phyloP scores from a whole-genome alignment of 139 green algal species.

The Auxenochlorella pyrenoidosa region DNA sequence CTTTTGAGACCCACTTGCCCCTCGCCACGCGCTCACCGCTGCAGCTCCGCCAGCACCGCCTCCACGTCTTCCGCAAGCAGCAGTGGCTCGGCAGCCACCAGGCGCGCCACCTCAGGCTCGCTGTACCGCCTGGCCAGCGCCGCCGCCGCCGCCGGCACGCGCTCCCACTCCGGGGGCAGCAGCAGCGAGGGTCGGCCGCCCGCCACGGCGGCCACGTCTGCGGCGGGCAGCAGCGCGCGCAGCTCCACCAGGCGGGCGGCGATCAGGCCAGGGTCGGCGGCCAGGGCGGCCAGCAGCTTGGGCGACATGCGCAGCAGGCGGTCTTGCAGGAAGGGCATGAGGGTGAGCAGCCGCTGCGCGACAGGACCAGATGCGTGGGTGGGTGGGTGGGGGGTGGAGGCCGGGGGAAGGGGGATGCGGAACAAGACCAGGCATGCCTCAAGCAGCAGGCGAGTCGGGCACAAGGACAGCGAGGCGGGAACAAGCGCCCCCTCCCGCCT shows the following conservation, averaged over 20 bases:
- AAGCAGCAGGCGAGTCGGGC: too few species aligned
- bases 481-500: too few species aligned
- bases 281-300: constrained; percentile 30
- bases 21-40: not conserved
- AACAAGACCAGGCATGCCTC: not conserved
- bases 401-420: not conserved
- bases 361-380: not conserved
- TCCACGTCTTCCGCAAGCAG: constrained; percentile 37
- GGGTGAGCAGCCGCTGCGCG: constrained; percentile 19
- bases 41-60: constrained; percentile 14
- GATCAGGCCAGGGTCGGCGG: not conserved
- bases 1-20: too few species aligned
- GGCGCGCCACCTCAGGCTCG: not conserved
- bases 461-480: too few species aligned
- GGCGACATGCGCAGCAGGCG: constrained; percentile 28
- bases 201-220: constrained; percentile 18
- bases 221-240: not conserved
- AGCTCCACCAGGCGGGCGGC: constrained; percentile 21
- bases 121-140: constrained; percentile 10
- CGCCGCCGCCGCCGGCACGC: not conserved
- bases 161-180: constrained; percentile 31
- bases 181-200: constrained; percentile 29
- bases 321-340: constrained; percentile 31
- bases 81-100: constrained; percentile 19
- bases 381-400: not conserved